Conservation (phyloP, 140 eudicot species). For the Anethum foeniculum region DNA sequence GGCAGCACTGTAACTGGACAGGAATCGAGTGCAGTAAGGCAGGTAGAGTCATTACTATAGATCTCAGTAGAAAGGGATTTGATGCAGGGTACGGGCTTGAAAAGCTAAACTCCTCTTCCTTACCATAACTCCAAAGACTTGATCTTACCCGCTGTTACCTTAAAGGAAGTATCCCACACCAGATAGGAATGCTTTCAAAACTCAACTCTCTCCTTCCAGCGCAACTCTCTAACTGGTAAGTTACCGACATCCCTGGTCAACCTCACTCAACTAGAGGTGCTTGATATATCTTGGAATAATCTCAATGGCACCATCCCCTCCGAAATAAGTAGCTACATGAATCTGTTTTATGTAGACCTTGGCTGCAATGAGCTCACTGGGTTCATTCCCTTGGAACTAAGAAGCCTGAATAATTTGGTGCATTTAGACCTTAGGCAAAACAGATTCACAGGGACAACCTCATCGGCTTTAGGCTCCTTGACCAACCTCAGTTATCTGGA, state of each 20-base stretch:
- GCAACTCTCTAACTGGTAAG: background rate
- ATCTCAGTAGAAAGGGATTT: background rate
- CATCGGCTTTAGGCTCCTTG: background rate
- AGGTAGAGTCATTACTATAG: background rate
- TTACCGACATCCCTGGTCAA: background rate
- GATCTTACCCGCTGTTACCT: background rate
- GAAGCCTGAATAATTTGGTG: background rate
- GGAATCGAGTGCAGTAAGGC: background rate
- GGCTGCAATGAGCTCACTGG: too few species aligned
- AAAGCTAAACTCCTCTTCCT: background rate
- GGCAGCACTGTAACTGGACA: background rate
- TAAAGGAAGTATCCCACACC: background rate
- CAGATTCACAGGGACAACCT: background rate
- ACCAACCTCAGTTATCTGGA: background rate
- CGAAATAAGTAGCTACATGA: background rate
- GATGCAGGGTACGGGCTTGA: background rate
- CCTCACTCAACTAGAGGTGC: background rate
- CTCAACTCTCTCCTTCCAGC: background rate
- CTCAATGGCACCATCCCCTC: too few species aligned
- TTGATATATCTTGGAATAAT: background rate
- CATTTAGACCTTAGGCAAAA: background rate
- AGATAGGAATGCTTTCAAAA: background rate
- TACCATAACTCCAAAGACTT: background rate
- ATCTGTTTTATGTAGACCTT: background rate
- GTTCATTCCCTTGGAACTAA: background rate